Conservation (phyloP, 495 filamentous ascomycete species). For the Xylaria castorea region DNA sequence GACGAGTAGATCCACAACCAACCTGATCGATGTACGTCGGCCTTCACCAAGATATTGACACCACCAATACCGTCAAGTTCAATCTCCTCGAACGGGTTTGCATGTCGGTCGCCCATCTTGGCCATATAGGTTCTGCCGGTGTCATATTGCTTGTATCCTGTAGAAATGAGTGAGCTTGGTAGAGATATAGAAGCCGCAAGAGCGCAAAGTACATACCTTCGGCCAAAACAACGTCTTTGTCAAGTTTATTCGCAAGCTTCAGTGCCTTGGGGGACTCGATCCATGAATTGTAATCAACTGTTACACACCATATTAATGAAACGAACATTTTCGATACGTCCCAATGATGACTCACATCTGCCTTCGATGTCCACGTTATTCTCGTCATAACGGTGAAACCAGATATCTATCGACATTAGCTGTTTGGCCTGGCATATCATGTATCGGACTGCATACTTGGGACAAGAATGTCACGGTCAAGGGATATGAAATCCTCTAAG, state of each 20-base stretch:
- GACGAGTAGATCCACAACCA: constrained; percentile 36
- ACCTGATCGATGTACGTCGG: constrained; percentile 95
- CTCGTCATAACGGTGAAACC: constrained; percentile 92
- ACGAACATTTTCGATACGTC: background rate
- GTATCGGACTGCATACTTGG: constrained; percentile 72
- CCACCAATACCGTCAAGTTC: constrained; percentile 95
- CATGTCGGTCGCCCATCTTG: constrained; percentile 86
- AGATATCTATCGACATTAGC: constrained; percentile 74
- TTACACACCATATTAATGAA: constrained; percentile 2
- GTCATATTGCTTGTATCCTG: constrained; percentile 90
- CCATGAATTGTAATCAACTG: constrained; percentile 99
- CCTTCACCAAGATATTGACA: constrained; percentile 97
- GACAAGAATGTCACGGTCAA: constrained; percentile 90
- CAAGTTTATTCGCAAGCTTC: constrained; percentile 71
- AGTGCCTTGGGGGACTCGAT: constrained; percentile 87
- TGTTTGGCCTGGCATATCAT: background rate
- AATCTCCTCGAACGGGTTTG: constrained; percentile 88
- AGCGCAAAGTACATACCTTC: constrained; percentile 65
- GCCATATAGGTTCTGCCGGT: constrained; percentile 89
- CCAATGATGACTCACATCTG: constrained; percentile 63
- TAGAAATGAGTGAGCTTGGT: constrained; percentile 20
- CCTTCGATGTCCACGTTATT: constrained; percentile 89
- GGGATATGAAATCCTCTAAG: constrained; percentile 92
- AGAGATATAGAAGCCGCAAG: constrained; percentile 12
- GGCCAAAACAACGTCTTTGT: constrained; percentile 80